Percentiles rank a stretch among this genome's conserved stretches.
Evolutionary conservation across 371 early-diverging fungal species (phyloP).

Genomic region (Mucor piriformis): DNA sequence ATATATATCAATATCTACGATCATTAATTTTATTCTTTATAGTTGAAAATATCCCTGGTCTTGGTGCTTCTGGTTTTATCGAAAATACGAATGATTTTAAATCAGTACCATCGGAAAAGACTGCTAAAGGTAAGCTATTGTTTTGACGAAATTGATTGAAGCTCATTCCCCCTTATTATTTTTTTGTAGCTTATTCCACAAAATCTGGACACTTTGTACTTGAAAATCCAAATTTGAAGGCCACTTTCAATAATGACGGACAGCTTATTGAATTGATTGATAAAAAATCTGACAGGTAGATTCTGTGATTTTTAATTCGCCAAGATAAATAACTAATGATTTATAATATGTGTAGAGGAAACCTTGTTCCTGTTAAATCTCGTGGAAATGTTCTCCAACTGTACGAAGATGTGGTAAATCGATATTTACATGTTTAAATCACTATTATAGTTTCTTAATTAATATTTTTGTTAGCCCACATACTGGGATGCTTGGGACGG

Average conservation of each 20-base stretch:
- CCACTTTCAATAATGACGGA: constrained; percentile 72
- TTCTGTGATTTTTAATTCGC: too few species aligned
- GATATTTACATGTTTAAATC: constrained; percentile 12
- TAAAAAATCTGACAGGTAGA: constrained; percentile 47
- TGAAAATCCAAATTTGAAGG: constrained; percentile 73
- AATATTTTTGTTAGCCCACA: constrained; percentile 49
- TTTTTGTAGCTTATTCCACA: constrained; percentile 33
- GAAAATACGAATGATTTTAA: constrained; percentile 9
- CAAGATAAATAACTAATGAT: too few species aligned
- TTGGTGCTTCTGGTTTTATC: constrained; percentile 34
- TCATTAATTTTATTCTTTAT: neutral
- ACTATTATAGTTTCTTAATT: neutral
- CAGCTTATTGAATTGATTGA: constrained; percentile 71
- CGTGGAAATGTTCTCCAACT: constrained; percentile 80
- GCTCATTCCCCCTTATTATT: too few species aligned
- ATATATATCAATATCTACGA: neutral
- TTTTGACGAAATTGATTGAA: too few species aligned
- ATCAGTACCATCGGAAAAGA: constrained; percentile 2
- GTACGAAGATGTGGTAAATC: constrained; percentile 85
- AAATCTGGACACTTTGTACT: constrained; percentile 54
- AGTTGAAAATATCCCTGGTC: constrained; percentile 41
- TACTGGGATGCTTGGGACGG: constrained; percentile 83
- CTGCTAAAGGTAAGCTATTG: constrained; percentile 27
- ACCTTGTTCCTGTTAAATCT: constrained; percentile 67
- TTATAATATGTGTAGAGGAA: constrained; percentile 54